phyloP scores from a whole-genome alignment of 805 yeast genomes.

The Starmerella floricola region DNA sequence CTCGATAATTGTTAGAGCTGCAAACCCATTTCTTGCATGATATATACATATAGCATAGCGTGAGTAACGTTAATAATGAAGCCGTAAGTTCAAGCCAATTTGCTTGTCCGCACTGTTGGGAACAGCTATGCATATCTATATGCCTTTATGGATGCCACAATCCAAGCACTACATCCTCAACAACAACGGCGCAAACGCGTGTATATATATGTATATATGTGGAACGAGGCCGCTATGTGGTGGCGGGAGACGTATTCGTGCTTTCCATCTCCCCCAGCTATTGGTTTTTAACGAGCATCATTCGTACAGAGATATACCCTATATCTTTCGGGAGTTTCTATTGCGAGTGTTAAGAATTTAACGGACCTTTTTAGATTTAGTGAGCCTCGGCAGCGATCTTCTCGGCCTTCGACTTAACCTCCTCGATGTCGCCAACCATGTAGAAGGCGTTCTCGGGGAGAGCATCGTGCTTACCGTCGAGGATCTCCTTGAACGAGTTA shows the following conservation, averaged over 20 bases:
- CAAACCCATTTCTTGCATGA: conserved; percentile 56
- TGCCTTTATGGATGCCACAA: background rate
- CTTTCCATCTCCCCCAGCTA: too few relatives aligned
- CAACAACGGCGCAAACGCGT: too few relatives aligned
- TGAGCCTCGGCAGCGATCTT: conserved; percentile 77
- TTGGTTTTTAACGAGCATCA: background rate
- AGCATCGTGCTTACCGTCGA: conserved; percentile 97
- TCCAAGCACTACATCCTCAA: too few relatives aligned
- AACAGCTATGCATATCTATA: background rate
- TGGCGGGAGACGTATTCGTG: too few relatives aligned
- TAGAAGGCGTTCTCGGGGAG: conserved; percentile 99
- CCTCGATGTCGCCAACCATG: conserved; percentile 99
- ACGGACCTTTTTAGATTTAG: conserved; percentile 3
- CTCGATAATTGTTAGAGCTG: conserved; percentile 78
- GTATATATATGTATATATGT: too few relatives aligned
- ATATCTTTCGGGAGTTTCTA: background rate
- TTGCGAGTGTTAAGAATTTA: conserved; percentile 2
- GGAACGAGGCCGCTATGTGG: too few relatives aligned
- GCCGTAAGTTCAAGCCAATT: background rate
- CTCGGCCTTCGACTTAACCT: conserved; percentile 97
- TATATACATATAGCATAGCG: background rate
- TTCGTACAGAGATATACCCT: conserved; percentile 1
- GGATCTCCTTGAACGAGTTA: conserved; percentile 88
- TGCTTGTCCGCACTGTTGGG: background rate
- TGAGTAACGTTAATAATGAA: background rate